Evolutionary conservation across 306 rosid species (phyloP).

Genomic region (Ceratonia siliqua): DNA sequence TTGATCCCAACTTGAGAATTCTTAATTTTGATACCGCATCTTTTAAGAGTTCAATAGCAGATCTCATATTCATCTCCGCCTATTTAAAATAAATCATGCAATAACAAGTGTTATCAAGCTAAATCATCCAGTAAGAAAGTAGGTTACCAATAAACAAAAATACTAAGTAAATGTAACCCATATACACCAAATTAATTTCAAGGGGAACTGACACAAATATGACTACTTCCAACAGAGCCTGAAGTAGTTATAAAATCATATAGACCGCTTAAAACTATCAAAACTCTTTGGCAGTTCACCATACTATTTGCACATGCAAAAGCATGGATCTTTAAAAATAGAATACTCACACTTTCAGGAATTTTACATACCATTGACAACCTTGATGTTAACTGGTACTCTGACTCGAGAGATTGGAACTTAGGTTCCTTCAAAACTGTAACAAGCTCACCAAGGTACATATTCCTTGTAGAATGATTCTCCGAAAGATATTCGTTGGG

Average conservation of each 20-base stretch:
- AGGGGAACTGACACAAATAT: slow-evolving; percentile 6
- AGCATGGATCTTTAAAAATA: slow-evolving; percentile 25
- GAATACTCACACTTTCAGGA: slow-evolving; percentile 25
- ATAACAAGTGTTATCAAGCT: slow-evolving; percentile 34
- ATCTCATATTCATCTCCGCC: slow-evolving; percentile 73
- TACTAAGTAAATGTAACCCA: slow-evolving; percentile 12
- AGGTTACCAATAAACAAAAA: background rate
- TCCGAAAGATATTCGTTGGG: slow-evolving; percentile 50
- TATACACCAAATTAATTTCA: slow-evolving; percentile 15
- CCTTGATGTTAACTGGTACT: slow-evolving; percentile 61
- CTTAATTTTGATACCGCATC: slow-evolving; percentile 57
- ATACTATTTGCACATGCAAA: slow-evolving; percentile 9
- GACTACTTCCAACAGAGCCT: background rate
- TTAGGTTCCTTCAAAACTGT: slow-evolving; percentile 63
- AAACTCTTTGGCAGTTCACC: slow-evolving; percentile 14
- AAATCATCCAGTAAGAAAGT: slow-evolving; percentile 18
- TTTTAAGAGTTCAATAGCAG: slow-evolving; percentile 70
- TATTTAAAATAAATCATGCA: slow-evolving; percentile 43
- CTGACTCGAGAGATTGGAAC: slow-evolving; percentile 66
- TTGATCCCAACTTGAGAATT: slow-evolving; percentile 66
- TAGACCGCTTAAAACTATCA: slow-evolving; percentile 18
- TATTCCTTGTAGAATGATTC: slow-evolving; percentile 47
- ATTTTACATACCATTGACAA: slow-evolving; percentile 61
- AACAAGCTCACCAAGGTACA: slow-evolving; percentile 49
- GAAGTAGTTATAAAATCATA: background rate